Conservation (phyloP, 2,329 filamentous ascomycete genomes). For the Dactylellina leptospora region DNA sequence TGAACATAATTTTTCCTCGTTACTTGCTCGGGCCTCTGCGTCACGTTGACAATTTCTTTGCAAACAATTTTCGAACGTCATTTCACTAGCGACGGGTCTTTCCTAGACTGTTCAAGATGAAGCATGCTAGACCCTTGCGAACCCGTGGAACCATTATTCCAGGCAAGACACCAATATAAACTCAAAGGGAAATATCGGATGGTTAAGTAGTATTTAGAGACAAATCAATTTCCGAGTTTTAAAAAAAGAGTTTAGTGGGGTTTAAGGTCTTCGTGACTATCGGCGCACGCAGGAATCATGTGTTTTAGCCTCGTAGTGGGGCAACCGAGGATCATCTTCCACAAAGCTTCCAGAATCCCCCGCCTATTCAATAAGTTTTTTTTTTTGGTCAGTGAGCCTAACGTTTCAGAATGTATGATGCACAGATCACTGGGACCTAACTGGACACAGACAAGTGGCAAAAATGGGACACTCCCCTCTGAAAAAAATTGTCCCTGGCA, state of each 20-base stretch:
- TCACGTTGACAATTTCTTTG: not conserved
- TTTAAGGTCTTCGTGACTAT: not conserved
- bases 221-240: slow-evolving; percentile 1
- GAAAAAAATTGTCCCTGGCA: slow-evolving; percentile 6
- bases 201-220: not conserved
- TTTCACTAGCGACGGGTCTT: not conserved
- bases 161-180: slow-evolving; percentile 1
- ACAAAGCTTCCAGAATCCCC: slow-evolving; percentile 18
- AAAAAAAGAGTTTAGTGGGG: not conserved
- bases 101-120: not conserved
- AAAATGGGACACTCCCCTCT: not conserved
- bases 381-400: not conserved
- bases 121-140: not conserved
- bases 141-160: not conserved
- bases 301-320: slow-evolving; percentile 20
- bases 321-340: not conserved
- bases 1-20: not conserved
- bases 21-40: not conserved
- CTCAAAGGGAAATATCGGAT: not conserved
- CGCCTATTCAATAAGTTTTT: not conserved
- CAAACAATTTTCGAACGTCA: slow-evolving; percentile 3
- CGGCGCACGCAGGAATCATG: not conserved
- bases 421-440: not conserved
- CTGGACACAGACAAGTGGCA: slow-evolving; percentile 6
- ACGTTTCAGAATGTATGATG: slow-evolving; percentile 27